Conservation (phyloP, 2,329 filamentous ascomycete species). For the Fonsecaea monophora region DNA sequence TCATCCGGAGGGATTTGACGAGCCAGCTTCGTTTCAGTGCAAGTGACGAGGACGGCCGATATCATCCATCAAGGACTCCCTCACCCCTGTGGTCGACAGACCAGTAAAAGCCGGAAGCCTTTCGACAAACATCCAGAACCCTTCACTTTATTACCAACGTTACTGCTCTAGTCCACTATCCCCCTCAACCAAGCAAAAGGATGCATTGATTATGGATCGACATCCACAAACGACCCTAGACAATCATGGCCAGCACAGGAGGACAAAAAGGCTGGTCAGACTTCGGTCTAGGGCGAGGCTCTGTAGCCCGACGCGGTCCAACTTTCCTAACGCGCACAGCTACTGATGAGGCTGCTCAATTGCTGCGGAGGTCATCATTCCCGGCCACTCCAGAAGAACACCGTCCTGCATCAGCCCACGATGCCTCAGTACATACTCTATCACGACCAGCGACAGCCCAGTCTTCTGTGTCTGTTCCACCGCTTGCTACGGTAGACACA, state of each 20-base stretch:
- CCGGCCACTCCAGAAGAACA: conserved; percentile 23
- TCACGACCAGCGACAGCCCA: conserved; percentile 26
- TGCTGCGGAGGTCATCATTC: conserved; percentile 49
- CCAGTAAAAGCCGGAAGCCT: not conserved
- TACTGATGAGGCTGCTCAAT: conserved; percentile 53
- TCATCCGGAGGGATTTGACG: not conserved
- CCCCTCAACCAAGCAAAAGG: not conserved
- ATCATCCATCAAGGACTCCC: not conserved
- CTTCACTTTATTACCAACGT: not conserved
- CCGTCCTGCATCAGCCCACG: conserved; percentile 21
- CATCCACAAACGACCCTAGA: not conserved
- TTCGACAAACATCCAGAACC: not conserved
- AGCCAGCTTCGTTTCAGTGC: not conserved
- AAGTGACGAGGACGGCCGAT: not conserved
- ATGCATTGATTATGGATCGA: conserved; percentile 30
- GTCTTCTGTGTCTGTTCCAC: conserved; percentile 14
- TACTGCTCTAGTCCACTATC: not conserved
- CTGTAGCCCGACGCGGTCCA: conserved; percentile 43
- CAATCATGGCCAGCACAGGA: conserved; percentile 33
- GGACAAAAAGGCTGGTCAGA: conserved; percentile 33
- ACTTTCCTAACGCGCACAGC: conserved; percentile 56
- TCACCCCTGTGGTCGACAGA: not conserved
- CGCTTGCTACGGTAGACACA: not conserved
- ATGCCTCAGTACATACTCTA: conserved; percentile 10
- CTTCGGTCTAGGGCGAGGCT: conserved; percentile 29